phyloP scores from a whole-genome alignment of 208 protist species.

The Leishmania aethiopica region DNA sequence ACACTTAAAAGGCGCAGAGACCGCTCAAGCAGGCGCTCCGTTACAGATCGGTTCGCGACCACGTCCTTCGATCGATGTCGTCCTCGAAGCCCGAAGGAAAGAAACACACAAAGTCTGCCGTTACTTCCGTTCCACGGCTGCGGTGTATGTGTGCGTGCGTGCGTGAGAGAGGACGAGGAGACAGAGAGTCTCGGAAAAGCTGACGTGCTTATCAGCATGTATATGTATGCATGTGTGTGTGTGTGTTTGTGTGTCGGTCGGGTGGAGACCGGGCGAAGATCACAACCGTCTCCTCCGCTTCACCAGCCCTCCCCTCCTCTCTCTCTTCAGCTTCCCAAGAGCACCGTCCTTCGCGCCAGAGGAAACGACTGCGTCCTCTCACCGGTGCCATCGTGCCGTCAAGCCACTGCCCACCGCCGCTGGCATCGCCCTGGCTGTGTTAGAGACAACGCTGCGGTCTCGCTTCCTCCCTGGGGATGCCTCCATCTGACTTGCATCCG shows the following conservation, averaged over 20 bases:
- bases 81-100: not conserved
- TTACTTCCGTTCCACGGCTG: not conserved
- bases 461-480: not conserved
- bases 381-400: not conserved
- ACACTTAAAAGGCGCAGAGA: not conserved
- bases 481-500: not conserved
- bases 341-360: not conserved
- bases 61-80: not conserved
- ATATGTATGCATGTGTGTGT: not conserved
- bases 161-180: not conserved
- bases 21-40: not conserved
- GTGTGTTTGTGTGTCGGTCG: not conserved
- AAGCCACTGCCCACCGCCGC: not conserved
- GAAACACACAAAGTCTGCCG: not conserved
- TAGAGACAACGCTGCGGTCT: not conserved
- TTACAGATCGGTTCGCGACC: not conserved
- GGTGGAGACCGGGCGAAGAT: not conserved
- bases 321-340: not conserved
- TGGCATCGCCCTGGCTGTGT: not conserved
- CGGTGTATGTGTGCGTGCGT: conserved; percentile 4
- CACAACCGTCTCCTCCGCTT: not conserved
- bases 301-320: not conserved
- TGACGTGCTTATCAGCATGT: not conserved
- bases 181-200: not conserved
- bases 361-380: not conserved